phyloP scores from a whole-genome alignment of 129 eudicot species.

The Calendula officinalis region DNA sequence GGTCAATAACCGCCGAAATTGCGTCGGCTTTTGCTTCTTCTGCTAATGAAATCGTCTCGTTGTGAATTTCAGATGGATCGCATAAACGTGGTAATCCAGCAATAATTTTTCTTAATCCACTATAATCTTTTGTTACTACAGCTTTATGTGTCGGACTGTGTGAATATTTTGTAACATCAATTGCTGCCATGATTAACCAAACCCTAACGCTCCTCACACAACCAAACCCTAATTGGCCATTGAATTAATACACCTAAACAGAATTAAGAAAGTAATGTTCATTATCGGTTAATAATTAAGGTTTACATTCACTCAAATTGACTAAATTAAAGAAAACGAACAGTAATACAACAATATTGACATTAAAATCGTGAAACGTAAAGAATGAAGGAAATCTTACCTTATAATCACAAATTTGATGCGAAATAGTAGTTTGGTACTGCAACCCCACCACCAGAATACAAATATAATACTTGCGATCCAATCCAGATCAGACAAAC shows the following conservation, averaged over 20 bases:
- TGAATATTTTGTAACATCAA: constrained; percentile 57
- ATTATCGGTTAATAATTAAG: neutral
- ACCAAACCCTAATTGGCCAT: constrained; percentile 34
- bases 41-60: constrained; percentile 55
- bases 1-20: constrained; percentile 64
- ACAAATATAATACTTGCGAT: constrained; percentile 36
- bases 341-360: constrained; percentile 4
- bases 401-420: constrained; percentile 20
- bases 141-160: constrained; percentile 73
- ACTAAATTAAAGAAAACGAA: neutral
- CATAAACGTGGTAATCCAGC: constrained; percentile 57
- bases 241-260: constrained; percentile 5
- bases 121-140: constrained; percentile 59
- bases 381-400: constrained; percentile 28
- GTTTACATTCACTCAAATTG: neutral
- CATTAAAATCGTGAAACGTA: constrained; percentile 1
- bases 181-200: constrained; percentile 46
- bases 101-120: constrained; percentile 49
- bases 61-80: constrained; percentile 63
- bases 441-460: constrained; percentile 20
- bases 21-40: constrained; percentile 86
- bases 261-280: neutral
- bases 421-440: constrained; percentile 18
- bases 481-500: constrained; percentile 77
- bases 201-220: neutral